Base-by-base conservation (phyloP, 2,329 filamentous ascomycete genomes). In the Hypoxylon sp. region DNA sequence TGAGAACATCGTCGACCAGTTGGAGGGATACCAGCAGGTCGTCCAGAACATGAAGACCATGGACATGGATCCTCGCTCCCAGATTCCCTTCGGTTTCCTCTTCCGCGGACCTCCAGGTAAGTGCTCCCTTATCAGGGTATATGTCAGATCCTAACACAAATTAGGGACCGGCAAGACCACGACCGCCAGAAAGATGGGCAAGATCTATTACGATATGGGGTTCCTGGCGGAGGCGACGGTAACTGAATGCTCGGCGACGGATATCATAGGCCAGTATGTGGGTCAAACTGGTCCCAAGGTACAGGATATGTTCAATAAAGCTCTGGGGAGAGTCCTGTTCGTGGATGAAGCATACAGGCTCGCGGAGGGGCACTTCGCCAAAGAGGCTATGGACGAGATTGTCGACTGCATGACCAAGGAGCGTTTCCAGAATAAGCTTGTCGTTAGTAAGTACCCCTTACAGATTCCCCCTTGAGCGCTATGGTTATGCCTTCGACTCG, bases 131-230 rank as follows among this genome's bases (percentile, higher is more conserved):
- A 13, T 37, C 7, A 41, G 7, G 24, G 34, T 24, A 22, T 48
- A 17, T 13, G 3, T 4, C 20, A 26, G 10, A 32, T 30, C 43
- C 56, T 61, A 58, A 73, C 67, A 0, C 6, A 17, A n/a, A 41
- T 37, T 37, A 52, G 64, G 64, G 32, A 89, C 87, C 0, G 88
- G 87, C 0, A 90, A 90, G 68, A 89, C 87, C 0, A 85, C 88
- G 0, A 92, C 81, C 0, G 91, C 91, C 0, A 79, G 83, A n/a
- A 90, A 89, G 64, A 91, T 94, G 83, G 91, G 91, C 3, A 85
- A 91, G 64, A 80, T 94, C 0, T 94, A 87, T 71, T 93, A 91
- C 70, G 87, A 93, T 68, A 86, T 93, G 82, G 90, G 90, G 0
- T 85, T 93, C 32, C 77, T 94, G 0, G 77, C 85, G 0, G 80